Conservation (phyloP, 2,329 filamentous ascomycete species). For the Didymella lethalis region DNA sequence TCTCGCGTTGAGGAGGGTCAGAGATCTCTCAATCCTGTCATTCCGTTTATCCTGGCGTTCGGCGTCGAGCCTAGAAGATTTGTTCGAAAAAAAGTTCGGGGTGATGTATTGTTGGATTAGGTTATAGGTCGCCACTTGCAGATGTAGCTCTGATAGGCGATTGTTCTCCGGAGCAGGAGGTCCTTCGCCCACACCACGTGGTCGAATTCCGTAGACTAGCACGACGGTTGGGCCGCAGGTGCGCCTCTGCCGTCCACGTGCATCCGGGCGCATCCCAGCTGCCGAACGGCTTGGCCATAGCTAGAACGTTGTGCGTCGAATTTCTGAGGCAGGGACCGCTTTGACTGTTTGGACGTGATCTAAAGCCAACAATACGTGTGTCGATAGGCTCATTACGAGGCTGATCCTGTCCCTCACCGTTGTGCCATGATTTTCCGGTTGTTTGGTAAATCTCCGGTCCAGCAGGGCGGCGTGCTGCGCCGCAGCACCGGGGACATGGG, state of each 20-base stretch:
- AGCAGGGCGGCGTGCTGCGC: constrained; percentile 2
- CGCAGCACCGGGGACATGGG: background rate
- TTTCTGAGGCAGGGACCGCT: background rate
- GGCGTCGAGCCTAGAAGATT: background rate
- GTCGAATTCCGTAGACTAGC: background rate
- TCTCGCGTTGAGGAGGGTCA: background rate
- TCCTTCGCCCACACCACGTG: background rate
- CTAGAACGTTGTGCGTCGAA: background rate
- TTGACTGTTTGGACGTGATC: constrained; percentile 4
- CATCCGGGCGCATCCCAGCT: background rate
- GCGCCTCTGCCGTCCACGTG: background rate
- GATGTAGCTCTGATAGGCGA: background rate
- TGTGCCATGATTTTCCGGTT: constrained; percentile 1
- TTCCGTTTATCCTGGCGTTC: background rate
- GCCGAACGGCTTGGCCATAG: background rate
- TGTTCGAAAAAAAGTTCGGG: constrained; percentile 6
- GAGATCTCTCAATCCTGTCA: background rate
- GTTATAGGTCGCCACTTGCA: background rate
- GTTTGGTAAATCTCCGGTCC: constrained; percentile 9
- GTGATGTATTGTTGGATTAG: background rate
- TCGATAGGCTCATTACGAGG: background rate
- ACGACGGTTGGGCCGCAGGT: constrained; percentile 1
- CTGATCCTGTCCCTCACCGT: background rate
- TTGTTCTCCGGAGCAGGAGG: background rate
- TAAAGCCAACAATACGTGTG: background rate